Conservation (phyloP, 371 early-diverging fungal species). For the Phascolomyces articulosus region DNA sequence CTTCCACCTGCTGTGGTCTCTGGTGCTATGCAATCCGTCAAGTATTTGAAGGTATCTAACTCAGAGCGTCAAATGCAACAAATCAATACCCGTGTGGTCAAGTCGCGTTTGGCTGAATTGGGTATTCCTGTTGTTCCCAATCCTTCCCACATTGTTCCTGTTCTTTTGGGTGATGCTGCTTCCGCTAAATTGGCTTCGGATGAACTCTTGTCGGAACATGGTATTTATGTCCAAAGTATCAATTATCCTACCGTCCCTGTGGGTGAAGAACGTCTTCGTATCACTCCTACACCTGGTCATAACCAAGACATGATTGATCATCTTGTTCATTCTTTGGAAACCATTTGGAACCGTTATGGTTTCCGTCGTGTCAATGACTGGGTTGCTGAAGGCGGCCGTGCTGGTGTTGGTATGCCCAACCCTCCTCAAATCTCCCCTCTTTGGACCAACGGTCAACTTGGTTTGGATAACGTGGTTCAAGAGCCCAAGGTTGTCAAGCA, state of each 20-base stretch:
- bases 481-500: constrained; percentile 4
- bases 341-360: constrained; percentile 85
- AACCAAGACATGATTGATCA: constrained; percentile 77
- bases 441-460: constrained; percentile 68
- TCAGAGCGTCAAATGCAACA: constrained; percentile 92
- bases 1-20: constrained; percentile 93
- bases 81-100: constrained; percentile 85
- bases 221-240: constrained; percentile 97
- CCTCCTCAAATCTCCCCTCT: constrained; percentile 51
- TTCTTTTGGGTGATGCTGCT: constrained; percentile 96
- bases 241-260: constrained; percentile 97
- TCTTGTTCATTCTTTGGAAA: constrained; percentile 83
- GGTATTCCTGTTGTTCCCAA: constrained; percentile 98
- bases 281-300: constrained; percentile 98
- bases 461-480: constrained; percentile 23
- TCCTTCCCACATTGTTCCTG: constrained; percentile 98
- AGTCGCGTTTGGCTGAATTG: constrained; percentile 74
- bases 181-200: constrained; percentile 91
- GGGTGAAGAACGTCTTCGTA: constrained; percentile 96
- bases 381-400: constrained; percentile 83
- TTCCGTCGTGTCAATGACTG: constrained; percentile 88
- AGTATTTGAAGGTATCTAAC: constrained; percentile 83
- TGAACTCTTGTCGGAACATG: constrained; percentile 83
- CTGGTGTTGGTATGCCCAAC: constrained; percentile 77
- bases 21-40: constrained; percentile 91